Conservation (phyloP, 768 basidiomycete genomes). For the Xerocomellus chrysenteron region DNA sequence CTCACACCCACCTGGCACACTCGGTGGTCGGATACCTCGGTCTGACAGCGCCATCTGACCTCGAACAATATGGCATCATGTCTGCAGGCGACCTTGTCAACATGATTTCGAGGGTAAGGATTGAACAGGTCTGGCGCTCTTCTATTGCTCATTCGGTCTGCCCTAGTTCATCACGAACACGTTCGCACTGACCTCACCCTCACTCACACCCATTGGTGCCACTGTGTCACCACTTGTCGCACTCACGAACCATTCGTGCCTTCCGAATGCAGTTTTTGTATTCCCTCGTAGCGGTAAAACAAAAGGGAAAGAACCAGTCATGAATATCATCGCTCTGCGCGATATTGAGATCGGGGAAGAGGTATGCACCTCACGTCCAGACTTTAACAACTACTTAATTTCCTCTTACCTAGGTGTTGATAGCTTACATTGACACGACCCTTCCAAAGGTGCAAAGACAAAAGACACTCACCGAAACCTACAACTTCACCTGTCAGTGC, state of each 20-base stretch:
- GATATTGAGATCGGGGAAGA: conserved; percentile 67
- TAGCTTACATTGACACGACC: conserved; percentile 84
- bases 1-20: conserved; percentile 71
- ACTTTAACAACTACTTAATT: not conserved
- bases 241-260: conserved; percentile 85
- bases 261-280: conserved; percentile 87
- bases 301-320: conserved; percentile 49
- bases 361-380: conserved; percentile 38
- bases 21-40: conserved; percentile 71
- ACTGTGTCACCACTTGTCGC: conserved; percentile 81
- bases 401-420: conserved; percentile 55
- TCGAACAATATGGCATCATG: conserved; percentile 54
- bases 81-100: conserved; percentile 66
- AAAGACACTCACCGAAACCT: conserved; percentile 61
- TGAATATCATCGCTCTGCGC: conserved; percentile 73
- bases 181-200: conserved; percentile 77
- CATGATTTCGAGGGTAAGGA: conserved; percentile 65
- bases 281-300: conserved; percentile 61
- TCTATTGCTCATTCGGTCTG: not conserved
- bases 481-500: conserved; percentile 78
- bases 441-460: conserved; percentile 58
- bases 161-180: conserved; percentile 87
- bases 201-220: conserved; percentile 78
- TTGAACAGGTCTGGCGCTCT: not conserved
- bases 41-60: conserved; percentile 55